Evolutionary conservation across 345 rosid species (phyloP), one percentile per base, ranked within the genome.

Genomic region (Arabidopsis suecica): DNA sequence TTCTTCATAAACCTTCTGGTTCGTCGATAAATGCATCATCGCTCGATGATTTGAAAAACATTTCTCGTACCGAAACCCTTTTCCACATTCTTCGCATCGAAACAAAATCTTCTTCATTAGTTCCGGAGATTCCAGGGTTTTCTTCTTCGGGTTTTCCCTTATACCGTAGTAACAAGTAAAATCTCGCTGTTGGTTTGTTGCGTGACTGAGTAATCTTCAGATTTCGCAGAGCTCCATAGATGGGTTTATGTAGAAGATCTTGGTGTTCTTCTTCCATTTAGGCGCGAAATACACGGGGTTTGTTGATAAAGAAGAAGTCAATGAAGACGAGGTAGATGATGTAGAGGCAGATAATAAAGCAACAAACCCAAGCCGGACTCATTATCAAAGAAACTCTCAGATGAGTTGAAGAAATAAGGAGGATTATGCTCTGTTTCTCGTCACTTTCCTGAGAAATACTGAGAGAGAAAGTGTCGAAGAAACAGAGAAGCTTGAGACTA

Each of bases 71-170:
- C 68, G 73, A 18, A 84, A 85, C 73, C 79, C 80, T 81, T 81
- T 79, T 1, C 89, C 87, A 58, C 87, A 87, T 50, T 80, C 84
- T 65, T 69, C 49, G 73, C 93, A 86, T 6, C 68, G 50, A 73
- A 69, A 45, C 69, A 76, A 32, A 33, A 56, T 73, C 78, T 72
- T 88, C 69, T 80, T 78, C 87, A 69, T 78, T 64, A 50, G 61
- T 40, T n/a, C 87, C 68, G 65, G 80, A 61, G 77, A 84, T 78
- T 80, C 85, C 79, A 79, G 84, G 65, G 93, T 85, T 80, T 87
- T 88, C 80, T 88, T 88, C 82, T 86, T 90, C 28, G 93, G 93
- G 48, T 88, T 83, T 50, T 85, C 85, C 78, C 93, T 83, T 14
- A 88, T 81, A 16, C 73, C 80, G 68, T 88, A 86, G 72, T 69